Evolutionary conservation across 129 eudicot species (phyloP), one percentile per base, ranked within the genome.

Genomic region (Centella asiatica): DNA sequence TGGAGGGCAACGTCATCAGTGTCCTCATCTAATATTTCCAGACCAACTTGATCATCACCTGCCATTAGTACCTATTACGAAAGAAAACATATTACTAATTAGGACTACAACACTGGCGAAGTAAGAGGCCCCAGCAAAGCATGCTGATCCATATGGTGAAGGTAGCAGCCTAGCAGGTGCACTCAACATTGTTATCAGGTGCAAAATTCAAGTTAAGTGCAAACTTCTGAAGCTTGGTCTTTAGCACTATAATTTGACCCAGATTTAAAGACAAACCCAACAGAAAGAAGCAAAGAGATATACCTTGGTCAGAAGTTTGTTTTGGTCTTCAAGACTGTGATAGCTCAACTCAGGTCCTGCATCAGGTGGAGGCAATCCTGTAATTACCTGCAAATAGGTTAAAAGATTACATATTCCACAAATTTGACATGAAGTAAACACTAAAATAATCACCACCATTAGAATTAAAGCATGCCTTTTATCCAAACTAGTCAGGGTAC

Each of bases 31-130:
- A 58, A 34, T 4, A 33, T 58, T 40, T 58, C 63, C 63, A 34
- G 22, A 33, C 63, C 63, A 34, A 58, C 63, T 58, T 58, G 45
- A 58, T 58, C 63, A 58, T 58, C 63, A 22, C 63, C 62, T 8
- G 62, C 62, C 4, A 44, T 56, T 19, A 56, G 62, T n/a, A 56
- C 62, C 62, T 56, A 44, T 44, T 9, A 56, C 18, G 6, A 34
- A 22, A 6, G 19, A 20, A 33, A 57, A 34, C 11, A n/a, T 18
- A 58, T 58, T 15, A 34, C 6, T 34, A 24, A 32, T 39, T 9
- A 3, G 1, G 63, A 4, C 12, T 57, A 31, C 63, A 34, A 13
- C 63, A n/a, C 19, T 57, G 29, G 45, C 10, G 34, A 58, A 40
- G 19, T 46, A 58, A 14, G 11, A 58, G 46, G 20, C 20, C 62